phyloP scores from a whole-genome alignment of 768 basidiomycete species.

The Leccinum fibrillosum region DNA sequence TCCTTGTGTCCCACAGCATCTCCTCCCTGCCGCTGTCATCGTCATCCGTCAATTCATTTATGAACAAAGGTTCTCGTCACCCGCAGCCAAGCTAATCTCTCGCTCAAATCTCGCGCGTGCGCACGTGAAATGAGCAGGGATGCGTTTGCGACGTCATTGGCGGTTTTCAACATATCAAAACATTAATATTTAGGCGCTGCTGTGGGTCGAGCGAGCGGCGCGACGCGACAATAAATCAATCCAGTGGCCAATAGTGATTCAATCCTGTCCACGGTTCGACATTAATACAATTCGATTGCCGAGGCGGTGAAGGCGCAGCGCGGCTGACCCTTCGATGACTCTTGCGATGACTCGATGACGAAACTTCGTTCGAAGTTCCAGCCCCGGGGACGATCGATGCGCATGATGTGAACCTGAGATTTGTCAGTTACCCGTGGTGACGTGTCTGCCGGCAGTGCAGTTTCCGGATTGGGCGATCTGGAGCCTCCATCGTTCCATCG shows the following conservation, averaged over 20 bases:
- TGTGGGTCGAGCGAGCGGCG: background rate
- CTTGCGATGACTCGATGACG: background rate
- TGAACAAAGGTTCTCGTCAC: background rate
- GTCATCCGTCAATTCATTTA: background rate
- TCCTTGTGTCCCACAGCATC: background rate
- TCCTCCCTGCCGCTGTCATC: background rate
- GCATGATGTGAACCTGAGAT: background rate
- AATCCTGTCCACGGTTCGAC: background rate
- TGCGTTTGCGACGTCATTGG: background rate
- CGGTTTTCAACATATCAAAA: background rate
- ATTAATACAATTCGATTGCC: background rate
- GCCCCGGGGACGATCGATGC: background rate
- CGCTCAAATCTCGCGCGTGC: background rate
- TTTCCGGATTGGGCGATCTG: conserved; percentile 5
- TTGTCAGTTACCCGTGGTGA: background rate
- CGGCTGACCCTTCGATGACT: background rate
- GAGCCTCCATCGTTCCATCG: background rate
- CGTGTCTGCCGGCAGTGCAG: background rate
- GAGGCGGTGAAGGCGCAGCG: background rate
- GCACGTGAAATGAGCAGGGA: background rate
- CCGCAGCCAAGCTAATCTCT: background rate
- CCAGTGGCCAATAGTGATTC: background rate
- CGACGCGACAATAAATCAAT: background rate
- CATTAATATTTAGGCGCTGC: background rate
- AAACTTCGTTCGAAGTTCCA: conserved; percentile 1